Evolutionary conservation across 1,284 basidiomycete genomes (phyloP), one percentile per base, ranked within the genome.

Genomic region (Naganishia sp.): DNA sequence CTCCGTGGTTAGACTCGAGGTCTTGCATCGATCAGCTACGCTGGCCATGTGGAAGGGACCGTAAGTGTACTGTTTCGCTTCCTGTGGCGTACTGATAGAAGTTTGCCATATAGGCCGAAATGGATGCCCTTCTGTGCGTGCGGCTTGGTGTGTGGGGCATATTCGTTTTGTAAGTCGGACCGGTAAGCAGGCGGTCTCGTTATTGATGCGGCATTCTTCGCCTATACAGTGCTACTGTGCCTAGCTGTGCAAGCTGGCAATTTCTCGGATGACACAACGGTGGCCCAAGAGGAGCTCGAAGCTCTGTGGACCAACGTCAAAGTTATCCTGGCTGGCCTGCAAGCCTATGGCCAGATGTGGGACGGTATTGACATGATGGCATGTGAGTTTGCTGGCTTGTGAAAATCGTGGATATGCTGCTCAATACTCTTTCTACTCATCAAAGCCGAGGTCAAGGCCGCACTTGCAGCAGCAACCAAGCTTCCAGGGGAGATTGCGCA

Each of bases 41-140:
- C 75, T 80, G 31, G 78, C 79, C 9, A 66, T 79, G 69, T 75
- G 74, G 68, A 69, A 75, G 56, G 75, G 73, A 67, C 72, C 76
- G 75, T 77, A 68, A 73, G 76, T 74, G 5, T 39, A 55, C 60
- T 25, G 11, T 52, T 25, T 53, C 52, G 42, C 15, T n/a, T 49
- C 25, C 41, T 28, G 6, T 2, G 11, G 6, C 17, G 17, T 18
- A 32, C 49, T 68, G 61, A 69, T 35, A 39, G 21, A 15, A 25
- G n/a, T 39, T 45, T 46, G 13, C 35, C 35, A 13, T 39, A 39
- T 45, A 58, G 47, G 17, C 79, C 77, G 49, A 76, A 75, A 68
- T 79, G 77, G 77, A 68, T 79, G 31, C 79, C 79, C 2, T 80
- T 80, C 72, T 81, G 80, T 69, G 74, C 78, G 2, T 81, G 80